Evolutionary conservation across 768 basidiomycete species (phyloP), one percentile per base, ranked within the genome.

Genomic region (Leucocoprinus birnbaumii): DNA sequence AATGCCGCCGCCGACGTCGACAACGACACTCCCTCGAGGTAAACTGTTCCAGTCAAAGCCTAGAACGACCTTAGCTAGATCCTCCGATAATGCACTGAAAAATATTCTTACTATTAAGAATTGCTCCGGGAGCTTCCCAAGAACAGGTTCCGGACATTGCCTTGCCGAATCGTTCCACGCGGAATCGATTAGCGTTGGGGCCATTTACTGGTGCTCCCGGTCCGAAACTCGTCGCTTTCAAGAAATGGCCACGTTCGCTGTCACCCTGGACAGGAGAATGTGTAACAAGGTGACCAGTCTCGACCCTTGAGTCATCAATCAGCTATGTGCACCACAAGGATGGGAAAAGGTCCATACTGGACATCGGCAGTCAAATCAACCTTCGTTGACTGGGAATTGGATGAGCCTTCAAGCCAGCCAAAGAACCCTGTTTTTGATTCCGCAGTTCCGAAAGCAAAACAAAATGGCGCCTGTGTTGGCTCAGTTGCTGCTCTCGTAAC

Each of bases 61-160:
- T 87, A 56, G 19, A 35, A 45, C 27, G 16, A 19, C n/a, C n/a
- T n/a, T n/a, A n/a, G n/a, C n/a, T 48, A 6, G 16, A 8, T 43
- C 38, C 26, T 25, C 6, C 65, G n/a, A 38, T 6, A n/a, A 10
- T n/a, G 11, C 6, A 14, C 38, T 38, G 11, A 38, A 38, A 10
- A 4, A 11, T 14, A 38, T 31, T 34, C 73, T 18, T 52, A 81
- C 85, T 82, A 57, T 73, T 75, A 38, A 85, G 66, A 25, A 85
- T 76, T 2, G 80, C 83, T 16, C 80, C 80, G 14, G 84, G 84
- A 2, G 72, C 77, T 69, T 86, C 87, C 87, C 89, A 91, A 1
- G 79, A 80, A 24, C 75, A 78, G 4, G 87, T 86, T 18, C 85
- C 87, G 5, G 76, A 77, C 89, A 91, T 91, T 3, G 88, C 87